Evolutionary conservation across 179 eudicot species (phyloP).

Genomic region (Silene noctiflora): DNA sequence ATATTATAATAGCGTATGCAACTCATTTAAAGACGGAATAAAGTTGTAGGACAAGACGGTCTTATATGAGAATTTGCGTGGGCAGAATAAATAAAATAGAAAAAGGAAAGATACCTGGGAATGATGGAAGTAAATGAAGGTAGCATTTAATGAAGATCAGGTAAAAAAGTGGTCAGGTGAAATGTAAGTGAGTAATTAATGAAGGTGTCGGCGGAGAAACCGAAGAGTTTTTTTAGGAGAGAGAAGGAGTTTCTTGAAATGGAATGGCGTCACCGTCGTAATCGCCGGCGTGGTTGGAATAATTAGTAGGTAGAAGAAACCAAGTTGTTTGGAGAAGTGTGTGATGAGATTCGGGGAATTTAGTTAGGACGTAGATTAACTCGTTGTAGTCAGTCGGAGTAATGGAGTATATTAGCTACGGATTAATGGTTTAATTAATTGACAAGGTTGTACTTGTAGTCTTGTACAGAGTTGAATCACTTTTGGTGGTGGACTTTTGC

Average conservation of each 20-base stretch:
- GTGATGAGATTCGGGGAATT: not conserved
- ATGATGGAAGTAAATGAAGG: slow-evolving; percentile 16
- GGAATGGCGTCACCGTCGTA: not conserved
- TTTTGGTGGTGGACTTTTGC: not conserved
- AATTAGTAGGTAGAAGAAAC: not conserved
- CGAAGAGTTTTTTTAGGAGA: not conserved
- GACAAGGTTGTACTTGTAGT: too few relatives aligned
- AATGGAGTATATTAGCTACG: too few relatives aligned
- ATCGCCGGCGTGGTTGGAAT: not conserved
- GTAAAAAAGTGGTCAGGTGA: slow-evolving; percentile 1
- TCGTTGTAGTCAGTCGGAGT: too few relatives aligned
- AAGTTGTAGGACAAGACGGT: too few relatives aligned
- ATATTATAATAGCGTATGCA: too few relatives aligned
- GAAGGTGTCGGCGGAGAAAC: not conserved
- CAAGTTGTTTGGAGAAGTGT: slow-evolving; percentile 8
- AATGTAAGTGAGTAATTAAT: slow-evolving; percentile 5
- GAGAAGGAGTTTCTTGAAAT: not conserved
- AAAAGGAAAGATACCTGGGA: slow-evolving; percentile 15
- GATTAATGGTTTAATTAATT: not conserved
- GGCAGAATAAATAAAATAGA: too few relatives aligned
- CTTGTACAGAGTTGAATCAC: not conserved
- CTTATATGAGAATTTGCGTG: too few relatives aligned
- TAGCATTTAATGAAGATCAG: slow-evolving; percentile 13
- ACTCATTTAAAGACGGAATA: too few relatives aligned
- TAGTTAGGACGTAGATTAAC: not conserved